These are phyloP conservation scores for Malassezia globosa DNA, from an alignment of 1,284 basidiomycete genomes.

Conservation along the genomic window DNA sequence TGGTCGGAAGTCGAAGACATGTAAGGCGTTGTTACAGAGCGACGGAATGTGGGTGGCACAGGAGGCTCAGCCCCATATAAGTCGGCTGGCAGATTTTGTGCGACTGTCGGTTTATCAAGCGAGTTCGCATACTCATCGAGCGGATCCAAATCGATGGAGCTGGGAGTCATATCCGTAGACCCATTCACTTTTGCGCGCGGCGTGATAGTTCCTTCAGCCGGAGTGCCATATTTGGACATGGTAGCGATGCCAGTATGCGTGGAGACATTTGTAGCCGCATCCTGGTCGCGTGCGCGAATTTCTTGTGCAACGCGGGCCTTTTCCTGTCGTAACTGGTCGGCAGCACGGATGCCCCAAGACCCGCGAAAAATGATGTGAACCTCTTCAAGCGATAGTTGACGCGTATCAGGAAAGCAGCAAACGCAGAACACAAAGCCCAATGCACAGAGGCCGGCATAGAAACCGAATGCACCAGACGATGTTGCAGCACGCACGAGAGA, in stretches of 20 bases:
- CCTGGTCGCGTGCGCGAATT: conserved; percentile 6
- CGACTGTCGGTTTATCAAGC: not conserved
- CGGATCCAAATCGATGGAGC: not conserved
- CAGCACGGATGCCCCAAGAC: conserved; percentile 49
- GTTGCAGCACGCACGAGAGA: conserved; percentile 66
- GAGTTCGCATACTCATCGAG: conserved; percentile 8
- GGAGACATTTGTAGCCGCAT: not conserved
- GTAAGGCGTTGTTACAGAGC: conserved; percentile 11
- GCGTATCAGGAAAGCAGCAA: conserved; percentile 48
- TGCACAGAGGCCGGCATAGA: conserved; percentile 67
- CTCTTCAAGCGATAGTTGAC: conserved; percentile 63
- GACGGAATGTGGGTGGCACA: not conserved
- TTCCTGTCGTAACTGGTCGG: conserved; percentile 34
- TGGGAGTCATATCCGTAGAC: not conserved
- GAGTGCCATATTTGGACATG: not conserved
- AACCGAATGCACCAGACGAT: conserved; percentile 54
- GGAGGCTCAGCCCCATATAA: too few relatives aligned
- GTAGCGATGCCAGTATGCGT: not conserved
- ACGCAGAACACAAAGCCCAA: conserved; percentile 62
- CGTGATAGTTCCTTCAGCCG: not conserved
- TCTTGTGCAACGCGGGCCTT: conserved; percentile 19
- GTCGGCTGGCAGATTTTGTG: not conserved
- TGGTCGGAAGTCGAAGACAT: too few relatives aligned
- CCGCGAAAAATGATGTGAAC: conserved; percentile 51
- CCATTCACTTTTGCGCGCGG: not conserved